Evolutionary conservation across 805 yeast species (phyloP).

Genomic region (Ogataea paradorogensis): DNA sequence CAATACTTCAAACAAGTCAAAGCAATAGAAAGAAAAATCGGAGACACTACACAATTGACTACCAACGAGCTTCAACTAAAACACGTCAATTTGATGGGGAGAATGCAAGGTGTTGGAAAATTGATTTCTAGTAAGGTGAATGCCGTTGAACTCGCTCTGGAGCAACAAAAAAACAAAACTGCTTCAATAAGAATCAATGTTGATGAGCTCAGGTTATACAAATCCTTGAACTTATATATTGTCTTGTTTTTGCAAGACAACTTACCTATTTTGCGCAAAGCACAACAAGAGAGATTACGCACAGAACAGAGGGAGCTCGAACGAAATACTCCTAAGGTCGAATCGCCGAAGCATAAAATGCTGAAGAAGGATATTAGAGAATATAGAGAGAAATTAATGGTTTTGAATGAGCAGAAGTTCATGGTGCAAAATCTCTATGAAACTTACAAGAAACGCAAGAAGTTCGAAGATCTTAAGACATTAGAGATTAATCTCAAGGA

Average conservation of each 20-base stretch:
- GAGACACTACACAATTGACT: conserved; percentile 29
- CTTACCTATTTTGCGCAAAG: conserved; percentile 58
- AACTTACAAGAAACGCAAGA: conserved; percentile 60
- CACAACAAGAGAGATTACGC: conserved; percentile 40
- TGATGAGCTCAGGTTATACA: conserved; percentile 46
- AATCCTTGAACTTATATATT: conserved; percentile 56
- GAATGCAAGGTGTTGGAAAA: conserved; percentile 49
- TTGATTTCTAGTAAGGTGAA: conserved; percentile 34
- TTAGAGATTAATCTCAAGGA: conserved; percentile 59
- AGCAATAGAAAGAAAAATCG: conserved; percentile 22
- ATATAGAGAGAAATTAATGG: conserved; percentile 74
- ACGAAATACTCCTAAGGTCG: conserved; percentile 1
- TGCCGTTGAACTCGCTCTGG: conserved; percentile 15
- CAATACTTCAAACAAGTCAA: conserved; percentile 34
- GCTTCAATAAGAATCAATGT: conserved; percentile 1
- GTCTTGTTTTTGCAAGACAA: conserved; percentile 63
- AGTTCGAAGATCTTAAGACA: conserved; percentile 71
- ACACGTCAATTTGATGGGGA: conserved; percentile 47
- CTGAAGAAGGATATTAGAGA: conserved; percentile 55
- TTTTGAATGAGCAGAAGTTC: conserved; percentile 78
- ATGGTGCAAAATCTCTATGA: conserved; percentile 64
- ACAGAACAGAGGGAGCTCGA: conserved; percentile 12
- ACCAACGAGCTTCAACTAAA: conserved; percentile 42
- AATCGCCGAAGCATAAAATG: conserved; percentile 27
- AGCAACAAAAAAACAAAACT: conserved; percentile 9